Evolutionary conservation across 345 rosid species (phyloP), one percentile per base, ranked within the genome.

Genomic region (Arabidopsis arenosa): DNA sequence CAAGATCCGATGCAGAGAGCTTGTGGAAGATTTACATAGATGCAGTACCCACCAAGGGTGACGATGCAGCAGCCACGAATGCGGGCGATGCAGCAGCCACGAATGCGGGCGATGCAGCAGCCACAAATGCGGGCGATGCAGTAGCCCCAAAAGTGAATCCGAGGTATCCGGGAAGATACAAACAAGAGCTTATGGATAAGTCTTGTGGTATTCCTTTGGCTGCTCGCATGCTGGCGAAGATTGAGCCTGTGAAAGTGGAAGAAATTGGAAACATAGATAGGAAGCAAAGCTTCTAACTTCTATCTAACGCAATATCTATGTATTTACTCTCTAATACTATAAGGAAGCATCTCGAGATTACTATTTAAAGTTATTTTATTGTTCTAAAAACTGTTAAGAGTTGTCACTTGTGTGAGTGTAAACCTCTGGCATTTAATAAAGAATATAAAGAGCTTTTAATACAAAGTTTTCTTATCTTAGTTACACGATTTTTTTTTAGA

Each of bases 191-290:
- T 33, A 66, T 39, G 63, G 75, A 73, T 28, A 81, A 86, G 78
- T 69, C 84, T 39, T 67, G 80, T 57, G 90, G 90, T 56, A 28
- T 85, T 63, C 90, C 90, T 15, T 35, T 66, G 53, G 86, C 74
- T 41, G 83, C 83, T 18, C 79, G 49, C 74, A 43, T 76, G 57
- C 69, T 82, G 78, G 83, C 79, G 11, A 75, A 67, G 61, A 70
- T 66, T 49, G 39, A 66, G 68, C 54, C 70, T 44, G 35, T 36
- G 63, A 54, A 53, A 65, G 5, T 35, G n/a, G 66, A 72, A 14
- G 77, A 72, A 5, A n/a, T 18, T 9, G 67, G 37, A 67, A 32
- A 57, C 5, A 0, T 32, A 51, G 78, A 66, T 7, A 36, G 18
- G 60, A 68, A 76, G 70, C 7, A 21, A 21, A 15, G 74, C 60